Evolutionary conservation across 2,329 filamentous ascomycete species (phyloP).

Genomic region (Phialemoniopsis sp.): DNA sequence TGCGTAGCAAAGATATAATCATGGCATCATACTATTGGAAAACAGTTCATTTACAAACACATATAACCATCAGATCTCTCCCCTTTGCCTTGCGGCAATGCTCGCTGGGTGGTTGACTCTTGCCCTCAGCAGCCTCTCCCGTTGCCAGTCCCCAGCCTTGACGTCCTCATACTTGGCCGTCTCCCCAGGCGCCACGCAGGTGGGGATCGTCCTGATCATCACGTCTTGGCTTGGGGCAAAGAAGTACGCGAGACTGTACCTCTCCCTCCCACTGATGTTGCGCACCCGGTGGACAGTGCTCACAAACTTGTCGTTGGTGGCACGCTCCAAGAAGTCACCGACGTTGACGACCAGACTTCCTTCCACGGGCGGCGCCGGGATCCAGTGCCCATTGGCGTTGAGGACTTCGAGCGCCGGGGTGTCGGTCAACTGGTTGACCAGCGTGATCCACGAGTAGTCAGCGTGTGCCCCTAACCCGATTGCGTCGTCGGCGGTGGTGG

Average conservation of each 20-base stretch:
- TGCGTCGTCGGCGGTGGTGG: conserved; percentile 9
- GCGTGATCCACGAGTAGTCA: conserved; percentile 40
- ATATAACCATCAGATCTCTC: too few relatives aligned
- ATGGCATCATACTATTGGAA: too few relatives aligned
- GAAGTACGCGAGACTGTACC: conserved; percentile 42
- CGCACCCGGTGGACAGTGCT: conserved; percentile 44
- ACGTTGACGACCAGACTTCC: conserved; percentile 32
- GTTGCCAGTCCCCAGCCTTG: too few relatives aligned
- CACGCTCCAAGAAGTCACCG: conserved; percentile 31
- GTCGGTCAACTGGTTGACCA: conserved; percentile 37
- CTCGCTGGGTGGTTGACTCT: too few relatives aligned
- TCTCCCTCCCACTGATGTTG: conserved; percentile 30
- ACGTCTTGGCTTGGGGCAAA: conserved; percentile 19
- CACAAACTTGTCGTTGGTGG: conserved; percentile 39
- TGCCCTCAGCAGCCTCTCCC: too few relatives aligned
- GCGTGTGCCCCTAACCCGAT: conserved; percentile 32
- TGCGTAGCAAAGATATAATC: too few relatives aligned
- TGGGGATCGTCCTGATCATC: too few relatives aligned
- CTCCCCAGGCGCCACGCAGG: too few relatives aligned
- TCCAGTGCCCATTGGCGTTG: conserved; percentile 25
- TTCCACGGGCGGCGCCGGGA: conserved; percentile 19
- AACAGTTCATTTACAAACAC: too few relatives aligned
- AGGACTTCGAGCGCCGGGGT: conserved; percentile 41
- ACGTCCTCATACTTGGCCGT: too few relatives aligned
- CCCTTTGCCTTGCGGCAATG: too few relatives aligned